phyloP scores from a whole-genome alignment of 441 rosid species.

The Rhodomyrtus psidioides region DNA sequence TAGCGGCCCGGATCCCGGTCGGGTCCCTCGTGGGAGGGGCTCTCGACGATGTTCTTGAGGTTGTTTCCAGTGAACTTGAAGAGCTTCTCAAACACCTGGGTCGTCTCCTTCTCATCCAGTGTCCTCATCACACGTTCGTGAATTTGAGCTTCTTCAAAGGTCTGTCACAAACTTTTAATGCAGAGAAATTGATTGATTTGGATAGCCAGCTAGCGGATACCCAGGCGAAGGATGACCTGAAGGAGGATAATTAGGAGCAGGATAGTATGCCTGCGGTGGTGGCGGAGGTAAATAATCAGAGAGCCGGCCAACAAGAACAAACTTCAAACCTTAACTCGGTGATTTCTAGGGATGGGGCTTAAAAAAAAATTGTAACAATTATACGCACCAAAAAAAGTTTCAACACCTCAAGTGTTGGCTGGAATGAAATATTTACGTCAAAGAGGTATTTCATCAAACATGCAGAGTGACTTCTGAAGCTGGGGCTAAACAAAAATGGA shows the following conservation, averaged over 20 bases:
- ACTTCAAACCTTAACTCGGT: not conserved
- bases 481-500: not conserved
- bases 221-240: not conserved
- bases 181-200: not conserved
- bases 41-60: conserved; percentile 80
- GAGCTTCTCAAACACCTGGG: conserved; percentile 79
- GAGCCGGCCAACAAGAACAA: not conserved
- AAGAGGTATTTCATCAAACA: not conserved
- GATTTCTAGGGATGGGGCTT: not conserved
- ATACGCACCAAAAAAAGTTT: not conserved
- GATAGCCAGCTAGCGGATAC: not conserved
- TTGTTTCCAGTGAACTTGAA: conserved; percentile 76
- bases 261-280: not conserved
- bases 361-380: not conserved
- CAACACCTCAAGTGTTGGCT: not conserved
- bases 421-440: not conserved
- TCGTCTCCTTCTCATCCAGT: conserved; percentile 76
- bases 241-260: not conserved
- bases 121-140: conserved; percentile 42
- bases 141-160: not conserved
- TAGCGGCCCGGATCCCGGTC: conserved; percentile 59
- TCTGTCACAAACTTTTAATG: not conserved
- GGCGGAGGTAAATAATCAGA: accelerated
- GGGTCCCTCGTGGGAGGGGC: conserved; percentile 78
- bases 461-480: not conserved